Evolutionary conservation across 257 asterid species (phyloP).

Genomic region (Solanum pennellii): DNA sequence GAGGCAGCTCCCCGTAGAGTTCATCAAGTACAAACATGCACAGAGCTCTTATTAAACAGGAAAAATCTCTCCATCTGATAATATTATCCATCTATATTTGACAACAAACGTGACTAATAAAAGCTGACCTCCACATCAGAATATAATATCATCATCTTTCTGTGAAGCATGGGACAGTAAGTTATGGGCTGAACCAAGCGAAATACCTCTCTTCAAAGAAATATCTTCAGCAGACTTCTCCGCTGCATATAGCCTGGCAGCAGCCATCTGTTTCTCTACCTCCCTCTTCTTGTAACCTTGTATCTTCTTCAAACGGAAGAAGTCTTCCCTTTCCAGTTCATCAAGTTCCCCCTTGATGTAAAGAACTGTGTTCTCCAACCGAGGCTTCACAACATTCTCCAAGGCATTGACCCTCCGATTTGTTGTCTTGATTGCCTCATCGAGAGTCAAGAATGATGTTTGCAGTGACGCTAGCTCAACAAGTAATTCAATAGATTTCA

Average conservation of each 20-base stretch:
- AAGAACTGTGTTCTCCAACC: slow-evolving; percentile 33
- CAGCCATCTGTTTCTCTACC: slow-evolving; percentile 21
- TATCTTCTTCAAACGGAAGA: slow-evolving; percentile 41
- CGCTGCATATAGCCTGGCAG: slow-evolving; percentile 22
- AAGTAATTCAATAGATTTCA: slow-evolving; percentile 36
- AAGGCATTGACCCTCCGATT: slow-evolving; percentile 45
- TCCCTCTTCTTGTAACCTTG: slow-evolving; percentile 39
- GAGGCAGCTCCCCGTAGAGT: neutral
- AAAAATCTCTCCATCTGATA: neutral
- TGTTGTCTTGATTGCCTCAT: slow-evolving; percentile 42
- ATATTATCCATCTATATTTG: neutral
- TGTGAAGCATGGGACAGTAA: slow-evolving; percentile 13
- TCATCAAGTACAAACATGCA: neutral
- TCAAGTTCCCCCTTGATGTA: slow-evolving; percentile 42
- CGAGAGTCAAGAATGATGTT: slow-evolving; percentile 42
- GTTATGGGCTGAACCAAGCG: slow-evolving; percentile 13
- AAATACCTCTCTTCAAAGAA: slow-evolving; percentile 23
- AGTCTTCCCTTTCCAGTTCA: slow-evolving; percentile 43
- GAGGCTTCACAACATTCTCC: slow-evolving; percentile 39
- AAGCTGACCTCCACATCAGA: slow-evolving; percentile 15
- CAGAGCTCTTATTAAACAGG: neutral
- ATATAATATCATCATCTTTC: slow-evolving; percentile 28
- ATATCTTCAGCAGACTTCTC: slow-evolving; percentile 19
- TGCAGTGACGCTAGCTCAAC: slow-evolving; percentile 43
- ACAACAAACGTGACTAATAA: neutral